These are phyloP conservation scores for Moringa oleifera DNA, from an alignment of 345 rosid species.

Conservation along the genomic window DNA sequence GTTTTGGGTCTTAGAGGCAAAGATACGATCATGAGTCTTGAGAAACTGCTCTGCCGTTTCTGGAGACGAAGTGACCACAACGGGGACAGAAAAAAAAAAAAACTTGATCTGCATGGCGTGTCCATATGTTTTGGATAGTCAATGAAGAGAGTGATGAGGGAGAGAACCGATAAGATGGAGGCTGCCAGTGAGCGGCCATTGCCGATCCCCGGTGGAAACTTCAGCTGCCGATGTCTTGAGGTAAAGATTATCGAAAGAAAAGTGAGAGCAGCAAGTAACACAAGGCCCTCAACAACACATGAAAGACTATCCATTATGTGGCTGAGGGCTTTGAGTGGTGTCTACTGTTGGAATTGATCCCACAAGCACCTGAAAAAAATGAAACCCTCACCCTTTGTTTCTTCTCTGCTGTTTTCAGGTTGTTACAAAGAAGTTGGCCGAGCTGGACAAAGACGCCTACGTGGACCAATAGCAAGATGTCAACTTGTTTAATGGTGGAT, in stretches of 20 bases:
- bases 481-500: no score
- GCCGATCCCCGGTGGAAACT: conserved; percentile 25
- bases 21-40: conserved; percentile 19
- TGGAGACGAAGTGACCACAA: background rate
- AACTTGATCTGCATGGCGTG: conserved; percentile 27
- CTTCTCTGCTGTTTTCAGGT: no score
- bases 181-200: conserved; percentile 35
- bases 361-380: no score
- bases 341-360: no score
- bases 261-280: conserved; percentile 6
- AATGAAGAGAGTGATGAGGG: conserved; percentile 31
- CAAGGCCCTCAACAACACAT: no score
- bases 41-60: no score
- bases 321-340: no score
- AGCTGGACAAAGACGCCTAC: no score
- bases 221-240: background rate
- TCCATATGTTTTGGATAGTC: conserved; percentile 25
- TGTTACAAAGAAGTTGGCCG: no score
- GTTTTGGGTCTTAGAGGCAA: conserved; percentile 25
- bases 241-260: conserved; percentile 7
- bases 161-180: conserved; percentile 30
- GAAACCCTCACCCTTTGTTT: no score
- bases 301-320: no score
- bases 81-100: conserved; percentile 27
- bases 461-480: no score